These are phyloP conservation scores for Miscanthus sacchariflorus DNA, from an alignment of 202 grass and related monocot species.

Conservation along the genomic window DNA sequence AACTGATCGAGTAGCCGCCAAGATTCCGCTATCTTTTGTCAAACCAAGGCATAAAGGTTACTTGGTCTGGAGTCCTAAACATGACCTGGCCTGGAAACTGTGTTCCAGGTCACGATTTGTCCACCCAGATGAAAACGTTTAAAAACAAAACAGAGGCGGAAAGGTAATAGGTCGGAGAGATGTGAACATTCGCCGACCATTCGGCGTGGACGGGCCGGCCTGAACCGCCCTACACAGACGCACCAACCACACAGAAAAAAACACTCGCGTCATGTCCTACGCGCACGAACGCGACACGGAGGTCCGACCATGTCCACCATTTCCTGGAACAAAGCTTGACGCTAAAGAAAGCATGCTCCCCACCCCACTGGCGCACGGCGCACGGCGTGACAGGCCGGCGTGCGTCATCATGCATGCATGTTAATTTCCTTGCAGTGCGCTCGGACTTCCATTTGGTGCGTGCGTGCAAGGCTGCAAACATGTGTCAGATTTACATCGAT, in stretches of 20 bases:
- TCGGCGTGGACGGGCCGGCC: neutral
- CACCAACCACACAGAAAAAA: constrained; percentile 21
- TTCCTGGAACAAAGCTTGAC: constrained; percentile 4
- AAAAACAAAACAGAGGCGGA: neutral
- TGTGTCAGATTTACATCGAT: neutral
- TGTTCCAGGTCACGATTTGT: neutral
- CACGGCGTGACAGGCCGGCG: neutral
- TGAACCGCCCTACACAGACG: neutral
- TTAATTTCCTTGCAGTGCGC: neutral
- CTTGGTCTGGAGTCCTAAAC: neutral
- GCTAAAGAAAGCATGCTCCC: constrained; percentile 21
- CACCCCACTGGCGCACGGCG: neutral
- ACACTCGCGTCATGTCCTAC: neutral
- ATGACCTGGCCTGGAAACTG: neutral
- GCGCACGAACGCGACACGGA: constrained; percentile 34
- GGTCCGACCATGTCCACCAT: constrained; percentile 37
- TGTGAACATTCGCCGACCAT: constrained; percentile 21
- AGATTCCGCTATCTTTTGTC: neutral
- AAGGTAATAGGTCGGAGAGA: neutral
- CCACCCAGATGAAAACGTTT: neutral
- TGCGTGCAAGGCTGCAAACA: neutral
- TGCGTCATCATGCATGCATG: neutral
- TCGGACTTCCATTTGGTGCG: neutral
- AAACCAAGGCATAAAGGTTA: constrained; percentile 8
- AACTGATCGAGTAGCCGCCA: neutral